Evolutionary conservation across 129 eudicot species (phyloP).

Genomic region (Arctium minus): DNA sequence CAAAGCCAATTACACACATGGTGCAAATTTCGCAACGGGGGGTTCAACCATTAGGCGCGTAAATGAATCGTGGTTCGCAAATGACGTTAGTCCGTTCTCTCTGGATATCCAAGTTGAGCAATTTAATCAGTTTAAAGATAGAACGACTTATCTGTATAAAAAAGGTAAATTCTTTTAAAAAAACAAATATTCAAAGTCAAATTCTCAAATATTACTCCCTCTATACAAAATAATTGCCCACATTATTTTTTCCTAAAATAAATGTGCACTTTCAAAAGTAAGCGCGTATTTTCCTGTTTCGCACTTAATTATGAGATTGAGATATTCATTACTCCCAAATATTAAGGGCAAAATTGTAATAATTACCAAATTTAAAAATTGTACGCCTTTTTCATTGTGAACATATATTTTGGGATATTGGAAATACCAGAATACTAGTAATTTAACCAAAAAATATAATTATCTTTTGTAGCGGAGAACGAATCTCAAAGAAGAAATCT

Average conservation of each 20-base stretch:
- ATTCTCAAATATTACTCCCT: not conserved
- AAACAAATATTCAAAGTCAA: not conserved
- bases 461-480: slow-evolving; percentile 27
- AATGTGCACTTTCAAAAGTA: not conserved
- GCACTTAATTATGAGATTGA: not conserved
- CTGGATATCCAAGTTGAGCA: slow-evolving; percentile 68
- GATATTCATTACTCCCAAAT: not conserved
- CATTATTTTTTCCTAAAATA: not conserved
- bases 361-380: not conserved
- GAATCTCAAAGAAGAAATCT: slow-evolving; percentile 27
- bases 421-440: not conserved
- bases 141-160: slow-evolving; percentile 53
- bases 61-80: slow-evolving; percentile 49
- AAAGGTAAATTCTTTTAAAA: slow-evolving; percentile 33
- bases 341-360: not conserved
- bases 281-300: not conserved
- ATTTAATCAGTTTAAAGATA: slow-evolving; percentile 50
- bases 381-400: not conserved
- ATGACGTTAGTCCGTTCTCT: slow-evolving; percentile 57
- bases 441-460: not conserved
- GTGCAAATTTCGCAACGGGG: slow-evolving; percentile 81
- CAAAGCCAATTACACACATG: slow-evolving; percentile 51
- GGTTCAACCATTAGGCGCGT: slow-evolving; percentile 66
- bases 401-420: not conserved
- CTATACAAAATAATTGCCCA: not conserved